Conservation (phyloP, 163 green algal species). For the Volvox carteri region DNA sequence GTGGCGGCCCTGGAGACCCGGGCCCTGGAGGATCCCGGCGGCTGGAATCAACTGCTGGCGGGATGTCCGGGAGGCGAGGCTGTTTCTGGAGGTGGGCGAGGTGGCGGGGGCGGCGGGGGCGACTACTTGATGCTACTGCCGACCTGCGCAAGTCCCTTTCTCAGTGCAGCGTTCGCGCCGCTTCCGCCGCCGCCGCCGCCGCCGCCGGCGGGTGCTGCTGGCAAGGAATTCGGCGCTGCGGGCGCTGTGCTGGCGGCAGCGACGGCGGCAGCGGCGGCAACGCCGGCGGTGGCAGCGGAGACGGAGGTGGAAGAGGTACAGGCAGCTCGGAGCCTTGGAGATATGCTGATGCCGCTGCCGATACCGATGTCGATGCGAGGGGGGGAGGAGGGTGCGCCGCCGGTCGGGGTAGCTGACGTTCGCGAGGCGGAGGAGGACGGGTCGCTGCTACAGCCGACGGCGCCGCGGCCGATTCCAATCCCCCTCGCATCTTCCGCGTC, state of each 20-base stretch:
- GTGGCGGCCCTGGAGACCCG: not conserved
- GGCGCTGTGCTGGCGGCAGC: not conserved
- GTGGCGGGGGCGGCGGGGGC: not conserved
- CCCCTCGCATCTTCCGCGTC: no score
- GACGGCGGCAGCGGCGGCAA: not conserved
- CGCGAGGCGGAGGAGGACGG: not conserved
- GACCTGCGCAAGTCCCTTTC: not conserved
- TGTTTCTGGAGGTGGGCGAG: no score
- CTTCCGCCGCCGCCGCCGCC: not conserved
- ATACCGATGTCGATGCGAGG: not conserved
- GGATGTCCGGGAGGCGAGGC: no score
- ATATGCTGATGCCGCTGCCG: not conserved
- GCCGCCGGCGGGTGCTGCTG: not conserved
- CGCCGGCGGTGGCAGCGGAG: not conserved
- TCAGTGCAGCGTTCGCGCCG: slow-evolving; percentile 3
- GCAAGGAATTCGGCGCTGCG: not conserved
- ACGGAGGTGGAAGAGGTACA: not conserved
- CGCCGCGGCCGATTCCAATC: not conserved
- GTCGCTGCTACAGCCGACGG: not conserved
- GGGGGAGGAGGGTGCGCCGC: not conserved
- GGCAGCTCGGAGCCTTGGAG: not conserved
- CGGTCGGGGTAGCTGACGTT: no score
- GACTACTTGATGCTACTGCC: not conserved
- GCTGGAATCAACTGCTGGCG: not conserved
- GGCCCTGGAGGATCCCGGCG: not conserved